Conservation (phyloP, 192 early-diverging fungal species). For the Obelidium mucronatum region DNA sequence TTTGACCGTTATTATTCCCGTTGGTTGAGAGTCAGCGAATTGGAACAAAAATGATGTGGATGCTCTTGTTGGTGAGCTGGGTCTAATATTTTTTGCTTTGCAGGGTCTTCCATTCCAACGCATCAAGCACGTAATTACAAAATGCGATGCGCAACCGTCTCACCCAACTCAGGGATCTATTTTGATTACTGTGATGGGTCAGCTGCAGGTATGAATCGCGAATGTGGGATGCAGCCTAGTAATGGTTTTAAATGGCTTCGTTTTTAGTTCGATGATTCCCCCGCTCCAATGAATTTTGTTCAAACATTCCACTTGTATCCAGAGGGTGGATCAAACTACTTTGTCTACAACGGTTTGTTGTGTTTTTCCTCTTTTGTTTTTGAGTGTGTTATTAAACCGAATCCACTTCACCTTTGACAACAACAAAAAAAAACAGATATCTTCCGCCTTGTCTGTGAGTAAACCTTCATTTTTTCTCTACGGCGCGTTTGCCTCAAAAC, state of each 20-base stretch:
- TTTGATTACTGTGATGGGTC: slow-evolving; percentile 87
- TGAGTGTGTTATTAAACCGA: neutral
- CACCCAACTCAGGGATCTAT: slow-evolving; percentile 64
- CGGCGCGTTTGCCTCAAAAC: neutral
- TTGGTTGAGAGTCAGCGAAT: no score
- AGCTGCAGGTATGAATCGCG: slow-evolving; percentile 69
- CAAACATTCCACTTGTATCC: slow-evolving; percentile 90
- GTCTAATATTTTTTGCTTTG: neutral
- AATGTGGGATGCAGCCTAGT: no score
- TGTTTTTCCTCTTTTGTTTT: neutral
- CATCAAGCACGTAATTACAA: slow-evolving; percentile 76
- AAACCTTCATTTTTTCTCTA: neutral
- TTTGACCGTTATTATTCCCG: no score
- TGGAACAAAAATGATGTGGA: no score
- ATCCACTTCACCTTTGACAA: neutral
- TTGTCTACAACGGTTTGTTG: slow-evolving; percentile 76
- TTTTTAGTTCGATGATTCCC: slow-evolving; percentile 77
- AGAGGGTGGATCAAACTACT: slow-evolving; percentile 68
- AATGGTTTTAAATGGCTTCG: slow-evolving; percentile 9
- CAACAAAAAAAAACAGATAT: slow-evolving; percentile 24
- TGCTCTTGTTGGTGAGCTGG: no score
- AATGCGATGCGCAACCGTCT: slow-evolving; percentile 84
- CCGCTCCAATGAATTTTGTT: slow-evolving; percentile 79
- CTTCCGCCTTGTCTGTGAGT: slow-evolving; percentile 41
- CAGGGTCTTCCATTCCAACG: slow-evolving; percentile 79